Evolutionary conservation across 2,329 filamentous ascomycete species (phyloP).

Genomic region (Tympanopsis confertula): DNA sequence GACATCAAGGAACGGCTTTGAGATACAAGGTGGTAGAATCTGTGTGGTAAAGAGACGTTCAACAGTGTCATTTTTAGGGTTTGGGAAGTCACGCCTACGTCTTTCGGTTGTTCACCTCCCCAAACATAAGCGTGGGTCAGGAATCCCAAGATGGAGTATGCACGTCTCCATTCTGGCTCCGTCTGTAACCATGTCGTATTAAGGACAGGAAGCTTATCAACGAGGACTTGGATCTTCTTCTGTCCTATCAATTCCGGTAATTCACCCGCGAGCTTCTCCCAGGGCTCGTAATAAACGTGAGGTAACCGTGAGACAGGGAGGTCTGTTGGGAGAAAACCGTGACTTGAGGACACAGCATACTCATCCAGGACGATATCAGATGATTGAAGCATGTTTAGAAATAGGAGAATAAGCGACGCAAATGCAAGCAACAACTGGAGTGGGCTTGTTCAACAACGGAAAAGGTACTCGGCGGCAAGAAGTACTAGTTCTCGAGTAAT

Average conservation of each 20-base stretch:
- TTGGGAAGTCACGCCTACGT: slow-evolving; percentile 35
- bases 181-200: slow-evolving; percentile 50
- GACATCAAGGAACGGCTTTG: slow-evolving; percentile 63
- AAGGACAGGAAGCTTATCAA: slow-evolving; percentile 59
- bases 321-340: slow-evolving; percentile 68
- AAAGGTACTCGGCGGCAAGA: too few species aligned
- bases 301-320: slow-evolving; percentile 55
- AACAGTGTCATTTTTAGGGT: neutral
- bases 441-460: too few species aligned
- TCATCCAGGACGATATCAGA: slow-evolving; percentile 23
- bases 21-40: slow-evolving; percentile 63
- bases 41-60: slow-evolving; percentile 15
- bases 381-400: slow-evolving; percentile 19
- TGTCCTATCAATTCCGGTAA: slow-evolving; percentile 57
- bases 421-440: too few species aligned
- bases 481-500: too few species aligned
- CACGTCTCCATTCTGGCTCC: slow-evolving; percentile 68
- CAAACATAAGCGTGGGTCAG: slow-evolving; percentile 81
- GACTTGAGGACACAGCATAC: slow-evolving; percentile 28
- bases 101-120: slow-evolving; percentile 65
- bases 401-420: slow-evolving; percentile 2
- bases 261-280: slow-evolving; percentile 62
- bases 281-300: slow-evolving; percentile 64
- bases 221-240: slow-evolving; percentile 47
- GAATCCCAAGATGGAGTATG: slow-evolving; percentile 69